Conservation (phyloP, 495 filamentous ascomycete species). For the Cairneyella variabilis region DNA sequence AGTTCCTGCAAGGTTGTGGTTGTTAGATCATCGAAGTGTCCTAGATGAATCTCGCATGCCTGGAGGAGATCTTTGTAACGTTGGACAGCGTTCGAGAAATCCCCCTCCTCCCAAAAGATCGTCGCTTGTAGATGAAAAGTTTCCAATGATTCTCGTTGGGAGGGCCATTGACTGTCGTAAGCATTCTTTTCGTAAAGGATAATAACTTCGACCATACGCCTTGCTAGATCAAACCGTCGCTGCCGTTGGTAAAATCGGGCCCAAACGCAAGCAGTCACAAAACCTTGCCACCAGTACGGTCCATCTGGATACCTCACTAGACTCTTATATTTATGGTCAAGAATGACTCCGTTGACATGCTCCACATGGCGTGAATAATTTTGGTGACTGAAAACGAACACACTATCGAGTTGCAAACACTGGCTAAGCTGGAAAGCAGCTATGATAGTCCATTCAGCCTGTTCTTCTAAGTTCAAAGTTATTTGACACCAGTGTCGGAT, state of each 20-base stretch:
- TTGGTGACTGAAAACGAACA: no score
- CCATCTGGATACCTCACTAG: not conserved
- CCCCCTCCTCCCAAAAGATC: not conserved
- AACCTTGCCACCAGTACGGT: slow-evolving; percentile 1
- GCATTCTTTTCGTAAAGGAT: not conserved
- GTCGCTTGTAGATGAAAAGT: not conserved
- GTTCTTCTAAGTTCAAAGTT: no score
- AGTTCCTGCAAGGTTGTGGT: not conserved
- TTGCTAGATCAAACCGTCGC: not conserved
- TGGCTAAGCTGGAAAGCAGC: no score
- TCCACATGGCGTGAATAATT: not conserved
- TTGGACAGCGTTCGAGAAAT: slow-evolving; percentile 1
- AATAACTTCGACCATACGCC: not conserved
- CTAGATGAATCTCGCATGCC: not conserved
- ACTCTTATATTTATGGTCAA: not conserved
- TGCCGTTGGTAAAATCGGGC: not conserved
- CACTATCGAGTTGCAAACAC: no score
- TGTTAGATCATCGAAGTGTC: not conserved
- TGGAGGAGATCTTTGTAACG: not conserved
- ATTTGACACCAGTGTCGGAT: no score
- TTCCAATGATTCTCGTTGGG: slow-evolving; percentile 1
- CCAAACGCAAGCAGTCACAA: not conserved
- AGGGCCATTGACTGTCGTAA: not conserved
- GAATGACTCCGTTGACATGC: not conserved
- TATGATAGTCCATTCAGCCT: no score